A percentile compares a stretch with the other conserved stretches of the same genome.
phyloP scores from a whole-genome alignment of 345 rosid genomes.

The Salix arbutifolia region DNA sequence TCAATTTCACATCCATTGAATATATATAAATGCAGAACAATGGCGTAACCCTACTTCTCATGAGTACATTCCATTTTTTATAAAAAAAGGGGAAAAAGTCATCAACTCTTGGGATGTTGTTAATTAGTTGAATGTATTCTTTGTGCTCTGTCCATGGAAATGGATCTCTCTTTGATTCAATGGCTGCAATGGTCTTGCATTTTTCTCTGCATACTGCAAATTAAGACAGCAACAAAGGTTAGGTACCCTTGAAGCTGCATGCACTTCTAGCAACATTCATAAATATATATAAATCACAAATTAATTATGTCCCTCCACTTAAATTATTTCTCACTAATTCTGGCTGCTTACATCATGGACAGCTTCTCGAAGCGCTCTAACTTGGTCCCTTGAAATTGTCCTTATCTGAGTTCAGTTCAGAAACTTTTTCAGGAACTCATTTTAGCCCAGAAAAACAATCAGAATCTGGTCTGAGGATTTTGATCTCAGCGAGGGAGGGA shows the following conservation, averaged over 20 bases:
- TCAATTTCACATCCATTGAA: too few relatives aligned
- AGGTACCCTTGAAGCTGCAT: too few relatives aligned
- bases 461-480: too few relatives aligned
- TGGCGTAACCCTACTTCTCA: too few relatives aligned
- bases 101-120: too few relatives aligned
- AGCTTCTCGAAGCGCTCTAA: conserved; percentile 35
- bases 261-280: neutral
- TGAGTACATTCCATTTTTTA: too few relatives aligned
- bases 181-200: conserved; percentile 55
- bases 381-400: conserved; percentile 43
- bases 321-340: neutral
- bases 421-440: neutral
- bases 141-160: neutral
- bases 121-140: too few relatives aligned
- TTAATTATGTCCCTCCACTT: neutral
- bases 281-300: neutral
- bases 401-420: conserved; percentile 24
- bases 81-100: too few relatives aligned
- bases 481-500: neutral
- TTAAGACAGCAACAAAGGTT: neutral
- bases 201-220: conserved; percentile 45
- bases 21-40: too few relatives aligned
- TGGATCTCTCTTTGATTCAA: conserved; percentile 22
- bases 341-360: conserved; percentile 49
- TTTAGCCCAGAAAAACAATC: neutral